Base-by-base conservation (phyloP, 805 yeast genomes). In the Ascoidea tarda region DNA sequence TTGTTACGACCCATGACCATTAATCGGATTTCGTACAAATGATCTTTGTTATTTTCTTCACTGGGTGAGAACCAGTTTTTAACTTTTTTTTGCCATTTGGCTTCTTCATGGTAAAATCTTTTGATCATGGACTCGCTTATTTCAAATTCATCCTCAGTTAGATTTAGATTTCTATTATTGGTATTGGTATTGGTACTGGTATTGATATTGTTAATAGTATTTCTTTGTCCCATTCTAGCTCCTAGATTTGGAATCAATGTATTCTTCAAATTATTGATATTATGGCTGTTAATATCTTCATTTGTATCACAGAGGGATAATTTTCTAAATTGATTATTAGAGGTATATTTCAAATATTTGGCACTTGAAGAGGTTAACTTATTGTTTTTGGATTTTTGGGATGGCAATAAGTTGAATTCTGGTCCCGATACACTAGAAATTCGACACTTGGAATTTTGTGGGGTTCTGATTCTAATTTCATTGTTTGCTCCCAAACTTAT, bases 81-180 rank as follows among this genome's bases (percentile, higher is more conserved):
- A 6, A 62, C 61, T 51, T 64, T 67, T 38, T 63, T 57, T 45
- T 49, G 51, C 71, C 71, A 67, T 28, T 66, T 55, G 45, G 61
- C 66, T 51, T 68, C 68, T 50, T 67, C 69, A 32, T 61, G 65
- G 21, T 55, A 54, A 51, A 64, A 60, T 38, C 52, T 57, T 28
- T 59, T 48, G 8, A 61, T 53, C 46, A 62, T 55, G 14, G 60
- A 63, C 5, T 59, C 57, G 1, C 61, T 51, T 5, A 68, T 53
- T 45, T 59, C 59, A 51, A 64, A 67, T 55, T 67, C 70, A 33
- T 64, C 58, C 21, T 69, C 66, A 38, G 8, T 38, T 10, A 10
- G 8, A 2, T 38, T 38, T 38, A 10, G 8, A 10, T 38, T 14
- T 38, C 44, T 38, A 10, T 10, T 10, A 38, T 38, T 38, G 14